Percentiles rank a stretch among this genome's conserved stretches.
Conservation (phyloP, 352 stramenopile genomes). For the Phytophthora pseudosyringae region DNA sequence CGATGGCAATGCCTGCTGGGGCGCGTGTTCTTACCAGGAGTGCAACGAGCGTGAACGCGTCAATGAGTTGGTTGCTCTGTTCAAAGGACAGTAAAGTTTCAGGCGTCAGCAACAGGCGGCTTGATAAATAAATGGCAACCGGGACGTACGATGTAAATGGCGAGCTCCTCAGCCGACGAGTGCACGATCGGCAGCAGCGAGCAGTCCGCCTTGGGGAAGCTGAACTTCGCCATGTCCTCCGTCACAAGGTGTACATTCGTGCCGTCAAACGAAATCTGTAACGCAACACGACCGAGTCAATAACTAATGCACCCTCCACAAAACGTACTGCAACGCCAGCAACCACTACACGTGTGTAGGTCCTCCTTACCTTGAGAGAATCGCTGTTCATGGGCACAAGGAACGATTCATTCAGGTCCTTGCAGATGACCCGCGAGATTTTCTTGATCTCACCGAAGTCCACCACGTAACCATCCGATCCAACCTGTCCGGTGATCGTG, state of each 20-base stretch:
- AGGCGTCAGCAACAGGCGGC: background rate
- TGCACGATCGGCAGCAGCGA: slow-evolving; percentile 96
- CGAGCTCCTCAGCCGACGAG: slow-evolving; percentile 97
- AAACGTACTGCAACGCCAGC: no score
- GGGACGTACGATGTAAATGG: slow-evolving; percentile 92
- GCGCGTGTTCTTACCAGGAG: slow-evolving; percentile 50
- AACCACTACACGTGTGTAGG: background rate
- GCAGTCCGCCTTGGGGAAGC: slow-evolving; percentile 95
- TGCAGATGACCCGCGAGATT: slow-evolving; percentile 94
- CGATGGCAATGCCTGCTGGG: background rate
- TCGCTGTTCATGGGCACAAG: slow-evolving; percentile 96
- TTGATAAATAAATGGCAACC: background rate
- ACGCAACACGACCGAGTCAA: background rate
- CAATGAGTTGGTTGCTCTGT: slow-evolving; percentile 88
- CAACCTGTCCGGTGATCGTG: slow-evolving; percentile 87
- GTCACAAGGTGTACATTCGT: slow-evolving; percentile 93
- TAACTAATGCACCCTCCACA: background rate
- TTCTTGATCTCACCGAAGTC: slow-evolving; percentile 99
- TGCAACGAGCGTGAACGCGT: slow-evolving; percentile 82
- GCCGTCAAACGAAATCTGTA: slow-evolving; percentile 82
- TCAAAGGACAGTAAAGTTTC: slow-evolving; percentile 1
- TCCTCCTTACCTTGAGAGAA: slow-evolving; percentile 76
- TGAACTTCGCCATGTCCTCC: slow-evolving; percentile 96
- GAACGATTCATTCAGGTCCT: slow-evolving; percentile 98
- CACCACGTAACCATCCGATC: slow-evolving; percentile 96